Evolutionary conservation across 2,329 filamentous ascomycete genomes (phyloP).

Genomic region (Acephala macrosclerotiorum): DNA sequence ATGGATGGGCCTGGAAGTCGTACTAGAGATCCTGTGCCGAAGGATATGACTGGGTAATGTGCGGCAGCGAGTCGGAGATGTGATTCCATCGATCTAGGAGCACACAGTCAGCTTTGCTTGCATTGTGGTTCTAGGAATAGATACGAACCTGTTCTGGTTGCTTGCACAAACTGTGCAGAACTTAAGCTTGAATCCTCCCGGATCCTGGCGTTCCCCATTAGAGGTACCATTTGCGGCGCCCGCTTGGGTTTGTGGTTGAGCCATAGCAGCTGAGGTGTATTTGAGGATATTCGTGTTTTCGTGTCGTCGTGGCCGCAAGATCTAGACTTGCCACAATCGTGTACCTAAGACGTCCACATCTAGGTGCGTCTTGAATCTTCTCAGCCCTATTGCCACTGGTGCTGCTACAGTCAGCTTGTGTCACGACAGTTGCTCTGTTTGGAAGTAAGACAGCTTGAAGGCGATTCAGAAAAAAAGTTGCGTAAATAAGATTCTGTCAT

Average conservation of each 20-base stretch:
- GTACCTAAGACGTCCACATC: constrained; percentile 10
- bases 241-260: constrained; percentile 31
- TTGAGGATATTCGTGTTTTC: constrained; percentile 23
- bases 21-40: constrained; percentile 94
- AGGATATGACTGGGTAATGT: constrained; percentile 94
- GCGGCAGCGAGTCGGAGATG: constrained; percentile 89
- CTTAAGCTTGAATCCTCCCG: constrained; percentile 80
- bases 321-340: constrained; percentile 13
- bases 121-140: neutral
- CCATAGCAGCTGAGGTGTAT: constrained; percentile 17
- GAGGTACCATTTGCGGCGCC: constrained; percentile 29
- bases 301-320: constrained; percentile 17
- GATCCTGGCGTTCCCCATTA: constrained; percentile 37
- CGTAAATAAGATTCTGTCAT: constrained; percentile 42
- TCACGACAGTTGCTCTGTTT: neutral
- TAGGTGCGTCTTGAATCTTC: neutral
- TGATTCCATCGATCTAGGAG: constrained; percentile 90
- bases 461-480: constrained; percentile 41
- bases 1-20: constrained; percentile 91
- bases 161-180: constrained; percentile 99
- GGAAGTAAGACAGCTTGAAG: constrained; percentile 19
- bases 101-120: constrained; percentile 29
- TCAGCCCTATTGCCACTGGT: constrained; percentile 4
- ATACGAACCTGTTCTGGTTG: constrained; percentile 86
- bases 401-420: constrained; percentile 19